Conservation (phyloP, 2,329 filamentous ascomycete species). For the Beauveria sp. region DNA sequence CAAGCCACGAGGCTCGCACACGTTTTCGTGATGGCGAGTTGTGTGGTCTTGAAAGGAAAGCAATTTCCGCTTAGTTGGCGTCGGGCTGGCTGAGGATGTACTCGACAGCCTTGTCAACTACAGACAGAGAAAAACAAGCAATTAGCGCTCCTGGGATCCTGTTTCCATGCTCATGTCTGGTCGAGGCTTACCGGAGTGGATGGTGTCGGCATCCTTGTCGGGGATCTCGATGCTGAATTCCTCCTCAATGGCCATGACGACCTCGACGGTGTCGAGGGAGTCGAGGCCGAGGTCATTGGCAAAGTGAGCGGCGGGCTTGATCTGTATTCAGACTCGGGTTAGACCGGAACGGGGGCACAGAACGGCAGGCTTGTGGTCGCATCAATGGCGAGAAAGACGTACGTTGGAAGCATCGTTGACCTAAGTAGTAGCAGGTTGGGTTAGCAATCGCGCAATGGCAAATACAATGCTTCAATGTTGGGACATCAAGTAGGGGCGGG, state of each 20-base stretch:
- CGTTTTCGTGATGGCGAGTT: neutral
- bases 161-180: neutral
- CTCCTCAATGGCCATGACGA: slow-evolving; percentile 99
- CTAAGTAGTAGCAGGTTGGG: slow-evolving; percentile 29
- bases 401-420: slow-evolving; percentile 61
- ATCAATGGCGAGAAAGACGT: slow-evolving; percentile 24
- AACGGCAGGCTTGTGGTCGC: neutral
- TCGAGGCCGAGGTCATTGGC: slow-evolving; percentile 95
- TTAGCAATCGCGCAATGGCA: neutral
- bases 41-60: neutral
- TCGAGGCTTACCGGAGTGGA: slow-evolving; percentile 72
- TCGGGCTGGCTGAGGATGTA: slow-evolving; percentile 93
- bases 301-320: slow-evolving; percentile 81
- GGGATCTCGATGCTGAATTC: slow-evolving; percentile 90
- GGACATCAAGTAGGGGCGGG: neutral
- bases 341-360: neutral
- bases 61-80: slow-evolving; percentile 52
- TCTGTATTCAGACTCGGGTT: slow-evolving; percentile 42
- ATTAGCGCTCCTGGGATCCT: neutral
- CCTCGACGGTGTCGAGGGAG: slow-evolving; percentile 96
- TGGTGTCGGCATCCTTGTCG: slow-evolving; percentile 90
- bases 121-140: slow-evolving; percentile 1
- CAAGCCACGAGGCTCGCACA: neutral
- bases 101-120: slow-evolving; percentile 89
- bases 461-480: neutral